Base-by-base conservation (phyloP, 169 alveolate genomes). In the Cryptosporidium muris region DNA sequence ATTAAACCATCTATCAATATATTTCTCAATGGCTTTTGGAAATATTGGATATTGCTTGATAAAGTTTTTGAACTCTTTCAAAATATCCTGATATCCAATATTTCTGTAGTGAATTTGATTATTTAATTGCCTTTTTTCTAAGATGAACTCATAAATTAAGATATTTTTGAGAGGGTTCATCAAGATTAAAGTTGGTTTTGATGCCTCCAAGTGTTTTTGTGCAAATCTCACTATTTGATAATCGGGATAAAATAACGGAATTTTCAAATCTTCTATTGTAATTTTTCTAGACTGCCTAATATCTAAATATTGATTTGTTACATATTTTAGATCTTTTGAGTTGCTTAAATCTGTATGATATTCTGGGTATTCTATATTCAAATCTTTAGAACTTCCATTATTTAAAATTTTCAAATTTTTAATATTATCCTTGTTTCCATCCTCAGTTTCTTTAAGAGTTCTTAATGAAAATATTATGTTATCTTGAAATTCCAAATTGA, bases 181-280 rank as follows among this genome's bases (percentile, higher is more conserved):
- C 49, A 74, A 74, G n/a, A 74, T 74, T 37, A n/a, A 14, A 58
- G 85, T 74, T 56, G 85, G 85, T 25, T 25, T 64, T 47, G 14
- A 47, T 8, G 80, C 43, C 0, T 42, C 48, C 11, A 42, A 6
- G 36, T 40, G 48, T n/a, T 54, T 60, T 1, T 16, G 14, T 38
- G 53, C 25, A 45, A 45, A 74, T 25, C 34, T 2, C 12, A 74
- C 3, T 12, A 16, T 48, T 2, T 16, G 16, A 74, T 74, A 74
- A 9, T 34, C 45, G 8, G 42, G 34, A 52, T 58, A 74, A 38
- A 74, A 74, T 16, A 58, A 42, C 3, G 85, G 85, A 54, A 74
- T 54, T 16, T 43, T 51, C 47, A 74, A 8, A n/a, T 74, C 85
- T 25, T 74, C 85, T 4, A 58, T 74, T 9, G 63, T 37, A 11